A percentile compares a stretch with the other conserved stretches of the same genome.
Evolutionary conservation across 2,329 filamentous ascomycete species (phyloP).

Genomic region (Aspergillus cejpii): DNA sequence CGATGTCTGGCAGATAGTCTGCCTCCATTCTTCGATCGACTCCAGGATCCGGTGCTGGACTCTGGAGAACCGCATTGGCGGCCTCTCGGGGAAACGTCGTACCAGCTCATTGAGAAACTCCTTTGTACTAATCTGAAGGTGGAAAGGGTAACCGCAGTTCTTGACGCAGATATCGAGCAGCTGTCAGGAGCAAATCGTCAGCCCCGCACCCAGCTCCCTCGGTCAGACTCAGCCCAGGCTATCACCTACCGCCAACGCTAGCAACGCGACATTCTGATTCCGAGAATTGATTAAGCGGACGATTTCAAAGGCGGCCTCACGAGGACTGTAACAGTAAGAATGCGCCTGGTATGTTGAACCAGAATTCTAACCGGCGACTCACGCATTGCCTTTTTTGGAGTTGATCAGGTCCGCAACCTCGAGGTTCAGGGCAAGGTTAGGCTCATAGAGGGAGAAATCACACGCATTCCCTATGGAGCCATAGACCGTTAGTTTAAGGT

Average conservation of each 20-base stretch:
- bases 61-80: conserved; percentile 74
- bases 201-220: conserved; percentile 5
- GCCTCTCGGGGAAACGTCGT: conserved; percentile 87
- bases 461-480: conserved; percentile 70
- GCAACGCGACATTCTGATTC: conserved; percentile 87
- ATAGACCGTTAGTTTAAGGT: conserved; percentile 11
- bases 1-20: conserved; percentile 96
- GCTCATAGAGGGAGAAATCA: conserved; percentile 95
- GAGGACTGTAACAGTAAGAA: conserved; percentile 52
- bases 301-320: conserved; percentile 88
- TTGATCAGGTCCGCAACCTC: conserved; percentile 97
- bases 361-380: conserved; percentile 28
- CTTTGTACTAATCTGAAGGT: conserved; percentile 96
- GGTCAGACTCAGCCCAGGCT: conserved; percentile 4
- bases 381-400: conserved; percentile 88
- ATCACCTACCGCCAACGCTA: conserved; percentile 63
- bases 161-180: conserved; percentile 98
- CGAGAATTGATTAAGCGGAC: conserved; percentile 94
- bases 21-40: conserved; percentile 95
- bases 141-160: conserved; percentile 98
- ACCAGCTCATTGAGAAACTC: conserved; percentile 98
- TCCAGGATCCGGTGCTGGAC: conserved; percentile 92
- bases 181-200: conserved; percentile 33
- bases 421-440: conserved; percentile 90
- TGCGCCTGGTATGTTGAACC: conserved; percentile 6